These are phyloP conservation scores for Hydrangea macrophylla DNA, from an alignment of 148 eudicot species.

Conservation along the genomic window DNA sequence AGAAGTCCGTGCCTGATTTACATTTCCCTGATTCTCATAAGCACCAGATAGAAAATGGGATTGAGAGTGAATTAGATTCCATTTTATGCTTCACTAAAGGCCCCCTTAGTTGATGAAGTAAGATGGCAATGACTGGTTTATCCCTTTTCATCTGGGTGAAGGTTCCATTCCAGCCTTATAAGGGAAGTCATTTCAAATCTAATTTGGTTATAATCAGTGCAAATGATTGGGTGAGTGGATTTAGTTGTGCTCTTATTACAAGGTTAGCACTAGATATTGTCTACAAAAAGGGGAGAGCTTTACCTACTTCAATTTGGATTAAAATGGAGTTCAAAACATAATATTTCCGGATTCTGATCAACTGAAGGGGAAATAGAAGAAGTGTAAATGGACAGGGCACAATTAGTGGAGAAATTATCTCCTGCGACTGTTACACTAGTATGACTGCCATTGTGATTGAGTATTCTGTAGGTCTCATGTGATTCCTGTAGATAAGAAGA, in stretches of 20 bases:
- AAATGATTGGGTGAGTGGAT: not conserved
- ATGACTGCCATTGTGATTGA: too few relatives aligned
- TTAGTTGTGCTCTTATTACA: slow-evolving; percentile 3
- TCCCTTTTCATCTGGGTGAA: not conserved
- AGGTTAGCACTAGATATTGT: not conserved
- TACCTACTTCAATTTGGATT: not conserved
- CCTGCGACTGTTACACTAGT: too few relatives aligned
- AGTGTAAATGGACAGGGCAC: not conserved
- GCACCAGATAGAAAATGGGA: too few relatives aligned
- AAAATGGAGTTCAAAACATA: slow-evolving; percentile 12
- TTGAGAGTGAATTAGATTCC: too few relatives aligned
- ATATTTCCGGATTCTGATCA: not conserved
- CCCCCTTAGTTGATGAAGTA: not conserved
- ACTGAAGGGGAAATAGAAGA: not conserved
- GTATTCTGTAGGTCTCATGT: too few relatives aligned
- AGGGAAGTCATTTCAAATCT: not conserved
- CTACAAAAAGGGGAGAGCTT: not conserved
- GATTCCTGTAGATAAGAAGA: too few relatives aligned
- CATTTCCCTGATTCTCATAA: too few relatives aligned
- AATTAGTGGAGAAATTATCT: too few relatives aligned
- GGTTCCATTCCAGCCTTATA: not conserved
- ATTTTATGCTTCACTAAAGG: too few relatives aligned
- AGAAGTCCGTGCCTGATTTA: too few relatives aligned
- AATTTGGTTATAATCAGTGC: slow-evolving; percentile 3
- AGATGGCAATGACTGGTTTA: not conserved